Conservation (phyloP, 345 rosid genomes). For the Aethionema arabicum region DNA sequence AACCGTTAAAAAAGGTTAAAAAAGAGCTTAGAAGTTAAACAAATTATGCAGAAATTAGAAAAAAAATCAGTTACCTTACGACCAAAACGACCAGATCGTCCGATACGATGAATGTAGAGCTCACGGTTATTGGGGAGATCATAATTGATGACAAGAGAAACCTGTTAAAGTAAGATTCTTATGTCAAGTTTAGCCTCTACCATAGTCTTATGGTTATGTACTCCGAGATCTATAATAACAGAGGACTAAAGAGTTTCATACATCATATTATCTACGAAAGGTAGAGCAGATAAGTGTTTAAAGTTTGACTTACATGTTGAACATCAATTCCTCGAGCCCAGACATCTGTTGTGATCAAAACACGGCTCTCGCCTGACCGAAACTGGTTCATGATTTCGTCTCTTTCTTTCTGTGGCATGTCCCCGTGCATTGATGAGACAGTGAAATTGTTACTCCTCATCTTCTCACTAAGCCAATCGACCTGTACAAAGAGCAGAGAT, state of each 20-base stretch:
- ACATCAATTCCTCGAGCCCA: slow-evolving; percentile 99
- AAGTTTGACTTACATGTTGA: slow-evolving; percentile 64
- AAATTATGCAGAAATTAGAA: not conserved
- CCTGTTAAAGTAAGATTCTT: slow-evolving; percentile 43
- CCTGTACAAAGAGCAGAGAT: slow-evolving; percentile 45
- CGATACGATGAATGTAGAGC: slow-evolving; percentile 94
- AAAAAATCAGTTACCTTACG: slow-evolving; percentile 63
- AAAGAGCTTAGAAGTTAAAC: not conserved
- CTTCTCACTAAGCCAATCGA: slow-evolving; percentile 97
- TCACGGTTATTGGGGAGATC: slow-evolving; percentile 98
- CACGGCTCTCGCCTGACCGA: slow-evolving; percentile 78
- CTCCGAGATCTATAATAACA: not conserved
- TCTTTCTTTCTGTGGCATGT: slow-evolving; percentile 99
- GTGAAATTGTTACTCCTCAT: slow-evolving; percentile 93
- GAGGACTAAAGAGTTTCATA: not conserved
- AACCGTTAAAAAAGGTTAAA: not conserved
- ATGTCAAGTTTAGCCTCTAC: slow-evolving; percentile 18
- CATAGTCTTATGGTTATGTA: slow-evolving; percentile 13
- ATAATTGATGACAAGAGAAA: slow-evolving; percentile 90
- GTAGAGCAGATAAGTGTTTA: not conserved
- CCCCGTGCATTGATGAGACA: slow-evolving; percentile 98
- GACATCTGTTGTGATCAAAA: slow-evolving; percentile 95
- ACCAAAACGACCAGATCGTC: slow-evolving; percentile 98
- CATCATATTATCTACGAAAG: slow-evolving; percentile 13
- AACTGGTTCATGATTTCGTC: slow-evolving; percentile 89